These are phyloP conservation scores for Komagataella ulmi DNA, from an alignment of 805 yeast genomes.

Conservation along the genomic window DNA sequence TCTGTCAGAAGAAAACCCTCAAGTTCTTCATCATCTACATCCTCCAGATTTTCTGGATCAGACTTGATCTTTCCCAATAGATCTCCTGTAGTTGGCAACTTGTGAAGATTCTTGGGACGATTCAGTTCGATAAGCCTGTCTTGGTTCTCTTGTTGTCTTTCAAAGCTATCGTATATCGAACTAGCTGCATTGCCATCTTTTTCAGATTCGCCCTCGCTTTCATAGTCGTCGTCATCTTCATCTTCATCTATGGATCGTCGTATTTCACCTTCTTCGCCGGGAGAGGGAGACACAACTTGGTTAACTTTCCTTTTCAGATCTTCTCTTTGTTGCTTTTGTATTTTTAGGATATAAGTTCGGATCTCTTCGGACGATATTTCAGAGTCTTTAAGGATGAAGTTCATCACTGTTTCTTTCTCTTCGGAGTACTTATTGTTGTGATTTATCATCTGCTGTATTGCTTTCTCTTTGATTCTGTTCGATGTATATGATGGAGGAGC, in stretches of 20 bases:
- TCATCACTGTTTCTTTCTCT: conserved; percentile 24
- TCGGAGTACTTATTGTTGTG: conserved; percentile 17
- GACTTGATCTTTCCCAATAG: conserved; percentile 40
- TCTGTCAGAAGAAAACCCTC: conserved; percentile 44
- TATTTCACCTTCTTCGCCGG: not conserved
- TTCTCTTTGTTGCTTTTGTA: conserved; percentile 13
- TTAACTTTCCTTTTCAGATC: conserved; percentile 10
- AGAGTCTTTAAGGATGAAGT: conserved; percentile 30
- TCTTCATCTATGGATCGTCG: conserved; percentile 2
- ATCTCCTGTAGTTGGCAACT: conserved; percentile 45
- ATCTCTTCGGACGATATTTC: conserved; percentile 32
- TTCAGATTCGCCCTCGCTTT: conserved; percentile 13
- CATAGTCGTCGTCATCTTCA: conserved; percentile 12
- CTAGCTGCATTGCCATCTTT: conserved; percentile 9
- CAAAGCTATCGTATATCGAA: conserved; percentile 5
- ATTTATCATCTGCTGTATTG: conserved; percentile 11
- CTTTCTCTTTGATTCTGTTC: conserved; percentile 37
- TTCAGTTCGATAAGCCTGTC: conserved; percentile 24
- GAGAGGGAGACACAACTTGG: conserved; percentile 1
- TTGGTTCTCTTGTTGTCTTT: conserved; percentile 5
- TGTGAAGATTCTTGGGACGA: conserved; percentile 40
- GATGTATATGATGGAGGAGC: conserved; percentile 76
- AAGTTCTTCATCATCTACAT: conserved; percentile 77
- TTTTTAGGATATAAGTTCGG: conserved; percentile 16
- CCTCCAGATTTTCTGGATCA: conserved; percentile 50